A percentile compares a stretch with the other conserved stretches of the same genome.
phyloP scores from a whole-genome alignment of 164 flowering plant genomes.

The Euptelea pleiosperma region DNA sequence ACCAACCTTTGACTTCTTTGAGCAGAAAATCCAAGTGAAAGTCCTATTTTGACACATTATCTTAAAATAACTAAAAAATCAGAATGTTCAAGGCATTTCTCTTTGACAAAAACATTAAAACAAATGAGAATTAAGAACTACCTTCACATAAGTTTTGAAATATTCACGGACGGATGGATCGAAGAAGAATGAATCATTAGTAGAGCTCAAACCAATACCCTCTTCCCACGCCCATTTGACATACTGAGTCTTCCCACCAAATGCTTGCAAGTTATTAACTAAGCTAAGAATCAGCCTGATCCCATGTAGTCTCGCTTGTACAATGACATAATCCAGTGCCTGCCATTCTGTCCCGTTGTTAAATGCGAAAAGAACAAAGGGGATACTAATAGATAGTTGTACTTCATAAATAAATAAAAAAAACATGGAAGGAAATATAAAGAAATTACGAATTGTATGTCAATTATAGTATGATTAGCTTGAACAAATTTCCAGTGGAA shows the following conservation, averaged over 20 bases:
- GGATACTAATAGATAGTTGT: too few species aligned
- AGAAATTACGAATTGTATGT: not conserved
- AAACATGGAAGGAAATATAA: not conserved
- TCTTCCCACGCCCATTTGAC: constrained; percentile 98
- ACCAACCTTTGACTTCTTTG: constrained; percentile 1
- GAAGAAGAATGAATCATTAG: constrained; percentile 95
- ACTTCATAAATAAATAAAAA: not conserved
- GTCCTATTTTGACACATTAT: not conserved
- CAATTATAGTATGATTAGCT: not conserved
- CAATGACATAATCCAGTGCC: constrained; percentile 92
- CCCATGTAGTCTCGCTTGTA: constrained; percentile 68
- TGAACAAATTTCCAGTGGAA: not conserved
- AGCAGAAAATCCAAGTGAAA: not conserved
- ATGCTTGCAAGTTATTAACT: constrained; percentile 88
- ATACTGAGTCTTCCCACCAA: constrained; percentile 95
- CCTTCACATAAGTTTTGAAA: constrained; percentile 83
- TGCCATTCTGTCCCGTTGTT: constrained; percentile 25
- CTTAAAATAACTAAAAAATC: not conserved
- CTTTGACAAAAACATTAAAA: not conserved
- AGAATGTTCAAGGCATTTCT: not conserved
- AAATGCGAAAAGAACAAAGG: constrained; percentile 3
- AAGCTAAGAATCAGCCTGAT: constrained; percentile 76
- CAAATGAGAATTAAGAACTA: constrained; percentile 17
- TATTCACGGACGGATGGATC: constrained; percentile 78
- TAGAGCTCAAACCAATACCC: constrained; percentile 80